These are phyloP conservation scores for Penicillium chermesinum DNA, from an alignment of 495 filamentous ascomycete genomes.

Conservation along the genomic window DNA sequence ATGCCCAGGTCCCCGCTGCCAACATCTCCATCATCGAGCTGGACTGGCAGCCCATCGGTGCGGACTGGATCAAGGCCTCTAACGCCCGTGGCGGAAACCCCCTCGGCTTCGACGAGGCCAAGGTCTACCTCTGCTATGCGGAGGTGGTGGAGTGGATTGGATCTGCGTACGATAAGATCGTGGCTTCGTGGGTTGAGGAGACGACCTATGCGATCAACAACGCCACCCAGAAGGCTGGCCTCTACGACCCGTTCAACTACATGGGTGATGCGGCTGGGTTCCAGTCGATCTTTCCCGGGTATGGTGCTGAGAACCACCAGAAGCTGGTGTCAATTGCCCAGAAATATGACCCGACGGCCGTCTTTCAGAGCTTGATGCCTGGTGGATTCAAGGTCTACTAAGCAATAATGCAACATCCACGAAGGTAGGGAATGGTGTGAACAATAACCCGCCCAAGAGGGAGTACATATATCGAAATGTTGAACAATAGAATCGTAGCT, in stretches of 20 bases:
- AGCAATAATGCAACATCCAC: too few species aligned
- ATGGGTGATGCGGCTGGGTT: constrained; percentile 31
- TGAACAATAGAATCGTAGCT: too few species aligned
- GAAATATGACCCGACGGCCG: constrained; percentile 46
- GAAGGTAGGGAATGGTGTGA: too few species aligned
- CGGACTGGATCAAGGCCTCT: constrained; percentile 32
- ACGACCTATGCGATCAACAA: constrained; percentile 33
- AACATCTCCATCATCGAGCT: constrained; percentile 36
- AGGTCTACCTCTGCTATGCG: constrained; percentile 35
- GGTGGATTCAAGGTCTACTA: constrained; percentile 34
- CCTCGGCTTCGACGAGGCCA: constrained; percentile 34
- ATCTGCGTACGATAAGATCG: constrained; percentile 26
- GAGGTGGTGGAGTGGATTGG: constrained; percentile 38
- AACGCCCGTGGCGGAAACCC: constrained; percentile 34
- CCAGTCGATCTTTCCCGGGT: constrained; percentile 38
- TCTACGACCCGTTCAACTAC: constrained; percentile 32
- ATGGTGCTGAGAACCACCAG: constrained; percentile 39
- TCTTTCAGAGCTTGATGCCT: constrained; percentile 46
- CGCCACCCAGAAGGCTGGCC: constrained; percentile 26
- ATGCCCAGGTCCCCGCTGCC: constrained; percentile 22
- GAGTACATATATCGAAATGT: too few species aligned
- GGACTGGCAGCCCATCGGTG: constrained; percentile 45
- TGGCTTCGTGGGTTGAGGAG: constrained; percentile 28
- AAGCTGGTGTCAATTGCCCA: constrained; percentile 31
- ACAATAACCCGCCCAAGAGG: too few species aligned